Conservation (phyloP, 169 alveolate genomes). For the Plasmodium billcollinsi region DNA sequence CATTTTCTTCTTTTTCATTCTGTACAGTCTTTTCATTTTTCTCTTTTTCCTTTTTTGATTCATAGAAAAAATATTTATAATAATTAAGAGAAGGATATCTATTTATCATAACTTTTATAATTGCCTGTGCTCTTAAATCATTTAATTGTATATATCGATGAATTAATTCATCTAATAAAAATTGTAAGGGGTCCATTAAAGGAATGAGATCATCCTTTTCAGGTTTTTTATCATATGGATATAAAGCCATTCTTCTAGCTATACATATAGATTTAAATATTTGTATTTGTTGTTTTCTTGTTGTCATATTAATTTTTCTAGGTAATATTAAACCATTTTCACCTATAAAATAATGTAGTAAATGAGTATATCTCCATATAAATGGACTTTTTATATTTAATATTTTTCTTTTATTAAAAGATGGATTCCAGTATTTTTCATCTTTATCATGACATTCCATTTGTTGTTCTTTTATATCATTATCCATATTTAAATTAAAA, state of each 20-base stretch:
- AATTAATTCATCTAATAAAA: slow-evolving; percentile 85
- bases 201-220: slow-evolving; percentile 85
- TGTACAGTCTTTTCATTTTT: background rate
- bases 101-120: slow-evolving; percentile 82
- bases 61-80: slow-evolving; percentile 77
- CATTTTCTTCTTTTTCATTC: background rate
- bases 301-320: slow-evolving; percentile 85
- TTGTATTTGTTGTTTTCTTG: slow-evolving; percentile 87
- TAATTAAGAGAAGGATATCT: slow-evolving; percentile 83
- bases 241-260: slow-evolving; percentile 89
- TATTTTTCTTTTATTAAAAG: slow-evolving; percentile 78
- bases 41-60: slow-evolving; percentile 2
- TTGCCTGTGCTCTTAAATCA: slow-evolving; percentile 88
- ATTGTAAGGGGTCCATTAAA: slow-evolving; percentile 88
- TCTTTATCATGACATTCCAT: slow-evolving; percentile 75
- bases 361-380: slow-evolving; percentile 82
- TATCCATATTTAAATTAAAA: slow-evolving; percentile 30
- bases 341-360: slow-evolving; percentile 86
- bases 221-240: slow-evolving; percentile 90
- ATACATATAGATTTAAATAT: slow-evolving; percentile 86
- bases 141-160: slow-evolving; percentile 80
- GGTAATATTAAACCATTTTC: slow-evolving; percentile 89
- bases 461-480: slow-evolving; percentile 17
- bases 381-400: slow-evolving; percentile 79
- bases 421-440: slow-evolving; percentile 89